Base-by-base conservation (phyloP, 2,329 filamentous ascomycete genomes). In the Sporothrix luriei region DNA sequence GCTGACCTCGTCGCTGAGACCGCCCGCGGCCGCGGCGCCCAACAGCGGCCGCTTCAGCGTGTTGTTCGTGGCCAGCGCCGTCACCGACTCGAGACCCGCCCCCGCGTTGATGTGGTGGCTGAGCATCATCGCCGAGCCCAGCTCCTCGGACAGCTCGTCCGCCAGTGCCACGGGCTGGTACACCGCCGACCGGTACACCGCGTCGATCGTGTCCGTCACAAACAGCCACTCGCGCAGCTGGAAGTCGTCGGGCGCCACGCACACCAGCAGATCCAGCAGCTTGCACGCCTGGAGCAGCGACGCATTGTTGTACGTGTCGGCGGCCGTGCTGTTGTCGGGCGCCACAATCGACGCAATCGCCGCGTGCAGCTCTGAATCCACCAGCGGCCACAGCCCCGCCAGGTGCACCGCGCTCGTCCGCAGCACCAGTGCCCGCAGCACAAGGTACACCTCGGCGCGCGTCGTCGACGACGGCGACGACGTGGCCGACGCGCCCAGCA, bases 211-310 rank as follows among this genome's bases (percentile, higher is more conserved):
- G 79, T 99, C 95, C 1, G 93, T 97, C 69, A 99, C 90, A 78
- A 97, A 99, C 4, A 98, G 87, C 95, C 95, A 99, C 82, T 97
- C 93, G 76, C 97, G 91, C n/a, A 98, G 86, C 79, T 98, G 95
- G 80, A 98, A 99, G 78, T 99, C 95, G 74, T 99, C 95, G 0
- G 94, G 94, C 4, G 91, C 90, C 9, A 94, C 84, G 55, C 93
- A 90, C 16, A 98, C 86, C n/a, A 99, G 84, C 24, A 93, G 83
- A 76, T 99, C 95, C 3, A 99, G 85, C 3, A 99, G 85, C 77
- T 98, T 99, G 81, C 94, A 97, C 0, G 93, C 94, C 78, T 99
- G 94, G 3, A 99, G 82, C 19, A 97, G 82, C 2, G 91, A 89
- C 2, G 88, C 82, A 73, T 92, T 91, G 76, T 87, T 92, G 79